These are phyloP conservation scores for Tricholoma saponaceum DNA, from an alignment of 768 basidiomycete genomes.

Conservation along the genomic window DNA sequence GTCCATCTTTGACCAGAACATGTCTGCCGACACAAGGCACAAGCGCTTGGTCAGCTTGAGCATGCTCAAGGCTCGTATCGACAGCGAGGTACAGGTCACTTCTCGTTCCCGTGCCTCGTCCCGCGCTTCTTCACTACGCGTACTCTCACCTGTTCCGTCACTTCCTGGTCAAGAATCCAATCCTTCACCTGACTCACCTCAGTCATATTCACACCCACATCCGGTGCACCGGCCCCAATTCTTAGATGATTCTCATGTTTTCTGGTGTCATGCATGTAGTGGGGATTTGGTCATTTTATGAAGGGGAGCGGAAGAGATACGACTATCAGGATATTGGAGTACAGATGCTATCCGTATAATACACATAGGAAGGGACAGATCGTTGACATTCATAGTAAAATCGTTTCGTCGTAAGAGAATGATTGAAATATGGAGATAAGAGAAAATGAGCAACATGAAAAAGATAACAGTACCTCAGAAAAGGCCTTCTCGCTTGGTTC, in stretches of 20 bases:
- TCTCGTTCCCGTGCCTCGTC: slow-evolving; percentile 40
- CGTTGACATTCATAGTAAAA: background rate
- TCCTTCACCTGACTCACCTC: slow-evolving; percentile 17
- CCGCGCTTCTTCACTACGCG: slow-evolving; percentile 27
- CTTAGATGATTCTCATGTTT: slow-evolving; percentile 83
- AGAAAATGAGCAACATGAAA: background rate
- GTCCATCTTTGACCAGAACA: slow-evolving; percentile 61
- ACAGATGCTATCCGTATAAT: background rate
- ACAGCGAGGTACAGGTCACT: slow-evolving; percentile 61
- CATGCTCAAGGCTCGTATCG: slow-evolving; percentile 90
- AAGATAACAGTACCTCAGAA: slow-evolving; percentile 9
- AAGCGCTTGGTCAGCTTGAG: slow-evolving; percentile 80
- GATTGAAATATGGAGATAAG: background rate
- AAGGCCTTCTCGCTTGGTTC: slow-evolving; percentile 41
- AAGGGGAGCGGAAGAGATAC: background rate
- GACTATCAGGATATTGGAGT: background rate
- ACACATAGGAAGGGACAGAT: background rate
- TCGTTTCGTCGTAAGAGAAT: background rate
- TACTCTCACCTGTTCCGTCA: slow-evolving; percentile 52
- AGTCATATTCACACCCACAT: slow-evolving; percentile 20
- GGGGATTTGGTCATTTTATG: slow-evolving; percentile 79
- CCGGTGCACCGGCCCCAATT: slow-evolving; percentile 60
- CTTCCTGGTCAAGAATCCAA: slow-evolving; percentile 21
- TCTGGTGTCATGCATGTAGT: slow-evolving; percentile 83
- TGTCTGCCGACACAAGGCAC: slow-evolving; percentile 74